These are phyloP conservation scores for Wallemia ichthyophaga DNA, from an alignment of 1,284 basidiomycete genomes.

Conservation along the genomic window DNA sequence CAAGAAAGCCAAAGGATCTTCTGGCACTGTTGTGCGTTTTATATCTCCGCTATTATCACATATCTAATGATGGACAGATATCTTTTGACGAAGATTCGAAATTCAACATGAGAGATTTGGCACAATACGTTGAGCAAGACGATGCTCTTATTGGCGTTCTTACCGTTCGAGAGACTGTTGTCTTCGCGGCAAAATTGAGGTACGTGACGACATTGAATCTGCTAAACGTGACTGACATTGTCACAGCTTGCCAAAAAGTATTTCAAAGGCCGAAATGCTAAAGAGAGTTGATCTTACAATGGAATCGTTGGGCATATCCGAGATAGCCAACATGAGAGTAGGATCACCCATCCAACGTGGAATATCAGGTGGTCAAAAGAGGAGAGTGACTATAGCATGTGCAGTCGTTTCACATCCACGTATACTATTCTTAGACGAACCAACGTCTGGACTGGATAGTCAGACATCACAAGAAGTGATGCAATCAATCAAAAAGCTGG, in stretches of 20 bases:
- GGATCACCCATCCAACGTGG: neutral
- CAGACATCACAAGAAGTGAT: conserved; percentile 89
- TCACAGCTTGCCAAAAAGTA: neutral
- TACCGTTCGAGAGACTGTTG: conserved; percentile 87
- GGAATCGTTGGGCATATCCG: neutral
- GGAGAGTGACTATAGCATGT: conserved; percentile 75
- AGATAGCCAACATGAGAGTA: neutral
- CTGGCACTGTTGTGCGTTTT: neutral
- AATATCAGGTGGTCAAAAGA: neutral
- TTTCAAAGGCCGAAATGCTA: neutral
- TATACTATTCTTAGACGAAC: conserved; percentile 85
- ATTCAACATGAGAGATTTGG: neutral
- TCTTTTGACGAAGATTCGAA: neutral
- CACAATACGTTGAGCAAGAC: conserved; percentile 70
- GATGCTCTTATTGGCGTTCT: conserved; percentile 86
- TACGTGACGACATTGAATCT: conserved; percentile 52
- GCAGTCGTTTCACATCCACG: conserved; percentile 27
- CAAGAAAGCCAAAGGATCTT: neutral
- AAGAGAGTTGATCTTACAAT: neutral
- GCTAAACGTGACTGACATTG: conserved; percentile 16
- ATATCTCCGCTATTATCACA: neutral
- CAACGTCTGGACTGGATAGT: conserved; percentile 66
- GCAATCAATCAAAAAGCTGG: conserved; percentile 55
- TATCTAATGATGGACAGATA: neutral
- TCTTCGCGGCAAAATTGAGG: conserved; percentile 68